These are phyloP conservation scores for Ogataea henricii DNA, from an alignment of 805 yeast genomes.

Conservation along the genomic window DNA sequence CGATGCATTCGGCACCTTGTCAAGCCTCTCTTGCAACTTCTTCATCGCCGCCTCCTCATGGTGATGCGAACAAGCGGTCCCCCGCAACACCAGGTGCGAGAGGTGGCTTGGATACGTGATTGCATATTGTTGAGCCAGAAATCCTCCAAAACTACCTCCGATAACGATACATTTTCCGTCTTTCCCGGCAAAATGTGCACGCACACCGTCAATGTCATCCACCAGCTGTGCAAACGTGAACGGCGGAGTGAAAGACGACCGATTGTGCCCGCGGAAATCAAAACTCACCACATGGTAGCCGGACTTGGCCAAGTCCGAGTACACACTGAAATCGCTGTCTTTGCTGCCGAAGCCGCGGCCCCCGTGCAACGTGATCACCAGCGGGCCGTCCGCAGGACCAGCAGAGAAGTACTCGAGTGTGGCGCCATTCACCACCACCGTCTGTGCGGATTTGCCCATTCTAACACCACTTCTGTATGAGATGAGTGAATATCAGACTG, in stretches of 20 bases:
- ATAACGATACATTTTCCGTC: conserved; percentile 21
- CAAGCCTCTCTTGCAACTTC: conserved; percentile 15
- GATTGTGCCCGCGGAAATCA: conserved; percentile 29
- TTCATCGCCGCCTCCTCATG: conserved; percentile 25
- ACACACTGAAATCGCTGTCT: conserved; percentile 24
- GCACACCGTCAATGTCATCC: conserved; percentile 26
- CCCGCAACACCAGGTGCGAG: conserved; percentile 21
- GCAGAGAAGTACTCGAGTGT: conserved; percentile 21
- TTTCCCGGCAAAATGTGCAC: conserved; percentile 16
- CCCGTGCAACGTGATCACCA: conserved; percentile 29
- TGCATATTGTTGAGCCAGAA: conserved; percentile 30
- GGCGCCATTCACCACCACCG: conserved; percentile 15
- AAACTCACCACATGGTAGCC: conserved; percentile 28
- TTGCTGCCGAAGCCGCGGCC: conserved; percentile 30
- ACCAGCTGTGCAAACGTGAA: conserved; percentile 27
- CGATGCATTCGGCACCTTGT: conserved; percentile 23
- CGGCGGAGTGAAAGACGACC: conserved; percentile 25
- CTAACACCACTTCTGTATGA: no score
- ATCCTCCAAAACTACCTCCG: conserved; percentile 32
- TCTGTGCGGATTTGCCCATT: neutral
- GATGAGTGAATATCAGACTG: no score
- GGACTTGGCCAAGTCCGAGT: conserved; percentile 18
- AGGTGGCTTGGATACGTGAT: conserved; percentile 22
- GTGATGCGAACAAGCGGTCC: conserved; percentile 29
- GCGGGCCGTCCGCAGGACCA: conserved; percentile 12